Base-by-base conservation (phyloP, 208 protist genomes). In the Trypanosoma conorhini region DNA sequence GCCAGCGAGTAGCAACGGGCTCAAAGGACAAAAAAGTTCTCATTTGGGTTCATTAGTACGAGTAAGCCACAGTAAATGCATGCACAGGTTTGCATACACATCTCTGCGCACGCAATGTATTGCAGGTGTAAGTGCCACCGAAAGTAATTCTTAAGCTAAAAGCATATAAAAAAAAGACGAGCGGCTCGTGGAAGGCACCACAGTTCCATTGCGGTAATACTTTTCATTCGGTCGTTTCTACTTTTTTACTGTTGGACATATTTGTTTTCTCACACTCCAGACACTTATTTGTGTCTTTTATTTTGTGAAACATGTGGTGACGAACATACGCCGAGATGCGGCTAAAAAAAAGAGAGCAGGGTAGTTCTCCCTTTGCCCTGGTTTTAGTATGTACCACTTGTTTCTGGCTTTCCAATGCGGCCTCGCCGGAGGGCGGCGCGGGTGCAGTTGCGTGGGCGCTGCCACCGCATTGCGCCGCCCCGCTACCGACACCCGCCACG, bases 1-100 rank as follows among this genome's bases (percentile, higher is more conserved):
- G 98, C 17, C 87, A 98, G 56, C 91, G 88, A 70, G 96, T 98
- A 24, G 97, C 90, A 22, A 98, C 92, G 30, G 98, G 97, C 12
- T 95, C 93, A 33, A 99, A 99, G 82, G 98, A 99, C 86, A 97
- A 97, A 76, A 87, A 74, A 35, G 90, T 97, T 59, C 82, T 89
- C 50, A 92, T 97, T 61, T 97, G 92, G 92, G 80, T 93, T 50
- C 89, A 97, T 62, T 96, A 81, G 75, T 3, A 26, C 64, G 72
- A 51, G 56, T 77, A 77, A 72, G n/a, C 35, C 51, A 46, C 48
- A 15, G 28, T 5, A 59, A 50, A 63, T 42, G 35, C 33, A 74
- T 38, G 67, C 31, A n/a, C n/a, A n/a, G n/a, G n/a, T n/a, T n/a
- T n/a, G n/a, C n/a, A n/a, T n/a, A 55, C 54, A 46, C 31, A 35